Evolutionary conservation across 2,329 filamentous ascomycete genomes (phyloP), one percentile per base, ranked within the genome.

Genomic region (Rutstroemia sp.): DNA sequence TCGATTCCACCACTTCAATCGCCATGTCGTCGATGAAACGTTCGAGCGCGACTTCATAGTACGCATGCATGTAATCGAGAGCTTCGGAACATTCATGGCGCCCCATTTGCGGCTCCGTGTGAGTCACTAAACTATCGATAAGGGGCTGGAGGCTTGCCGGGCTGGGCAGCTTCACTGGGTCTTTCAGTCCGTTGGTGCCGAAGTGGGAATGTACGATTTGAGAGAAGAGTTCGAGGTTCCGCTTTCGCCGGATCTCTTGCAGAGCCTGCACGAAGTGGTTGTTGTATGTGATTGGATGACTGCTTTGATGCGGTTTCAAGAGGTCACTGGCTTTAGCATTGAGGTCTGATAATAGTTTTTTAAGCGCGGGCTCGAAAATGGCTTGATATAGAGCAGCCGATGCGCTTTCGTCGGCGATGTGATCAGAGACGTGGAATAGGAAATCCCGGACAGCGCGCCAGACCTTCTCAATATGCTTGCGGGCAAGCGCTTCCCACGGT

Each of bases 201-300:
- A 71, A 70, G 56, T 65, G 68, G 6, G 57, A 27, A 16, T 54
- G 16, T 2, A 71, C n/a, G 2, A 67, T 58, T 40, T 40, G 54
- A 10, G 51, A 49, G 17, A 21, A 59, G 51, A 59, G 58, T 48
- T 59, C 47, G 56, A 50, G 34, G 44, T 17, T 53, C 44, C 59
- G 58, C 56, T 56, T 42, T 21, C 45, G 58, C 17, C 58, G 60
- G 19, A 58, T 38, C 25, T 61, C 61, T 25, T 63, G 57, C 6
- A 78, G 64, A 0, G 63, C 68, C 14, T 76, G 66, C 0, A 70
- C 53, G 25, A 76, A 78, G 38, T 77, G 68, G 16, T 75, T 67
- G 42, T 81, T 79, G 59, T 82, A 82, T 0, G 78, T 83, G 38
- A 80, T 78, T 0, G 77, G 78, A 60, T 80, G 76, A 0, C 71